These are phyloP conservation scores for Lasiodiplodia theobromae DNA, from an alignment of 2,329 filamentous ascomycete genomes.

Conservation along the genomic window DNA sequence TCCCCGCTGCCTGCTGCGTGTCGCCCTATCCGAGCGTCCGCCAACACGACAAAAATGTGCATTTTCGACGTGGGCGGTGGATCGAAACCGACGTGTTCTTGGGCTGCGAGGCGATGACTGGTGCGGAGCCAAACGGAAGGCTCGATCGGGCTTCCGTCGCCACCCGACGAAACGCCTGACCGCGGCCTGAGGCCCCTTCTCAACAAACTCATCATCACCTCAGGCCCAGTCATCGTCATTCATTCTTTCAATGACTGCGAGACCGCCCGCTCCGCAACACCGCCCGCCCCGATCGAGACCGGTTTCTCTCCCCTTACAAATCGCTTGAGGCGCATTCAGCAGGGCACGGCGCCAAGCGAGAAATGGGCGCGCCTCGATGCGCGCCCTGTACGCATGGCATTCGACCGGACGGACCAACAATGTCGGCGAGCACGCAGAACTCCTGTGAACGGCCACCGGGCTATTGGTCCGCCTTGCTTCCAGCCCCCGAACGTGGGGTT, in stretches of 20 bases:
- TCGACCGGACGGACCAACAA: constrained; percentile 2
- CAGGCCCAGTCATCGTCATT: constrained; percentile 15
- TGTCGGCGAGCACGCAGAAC: neutral
- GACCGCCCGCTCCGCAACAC: neutral
- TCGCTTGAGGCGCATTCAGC: neutral
- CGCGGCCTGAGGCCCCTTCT: constrained; percentile 15
- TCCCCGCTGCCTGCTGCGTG: constrained; percentile 10
- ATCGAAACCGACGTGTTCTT: constrained; percentile 15
- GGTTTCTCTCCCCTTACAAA: constrained; percentile 6
- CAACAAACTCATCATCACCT: constrained; percentile 3
- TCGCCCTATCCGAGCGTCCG: constrained; percentile 5
- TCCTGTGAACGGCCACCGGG: neutral
- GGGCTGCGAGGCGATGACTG: constrained; percentile 15
- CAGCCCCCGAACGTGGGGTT: neutral
- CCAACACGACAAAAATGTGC: neutral
- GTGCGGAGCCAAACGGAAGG: constrained; percentile 11
- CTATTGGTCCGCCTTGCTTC: constrained; percentile 9
- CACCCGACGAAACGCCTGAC: constrained; percentile 23
- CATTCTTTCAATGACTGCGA: neutral
- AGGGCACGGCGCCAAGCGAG: constrained; percentile 4
- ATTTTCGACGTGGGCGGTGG: constrained; percentile 1
- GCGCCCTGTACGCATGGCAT: neutral
- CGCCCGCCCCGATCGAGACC: neutral
- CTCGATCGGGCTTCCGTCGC: constrained; percentile 15
- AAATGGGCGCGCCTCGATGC: constrained; percentile 5